Evolutionary conservation across 768 basidiomycete genomes (phyloP), one percentile per base, ranked within the genome.

Genomic region (Botryobasidium botryosum): DNA sequence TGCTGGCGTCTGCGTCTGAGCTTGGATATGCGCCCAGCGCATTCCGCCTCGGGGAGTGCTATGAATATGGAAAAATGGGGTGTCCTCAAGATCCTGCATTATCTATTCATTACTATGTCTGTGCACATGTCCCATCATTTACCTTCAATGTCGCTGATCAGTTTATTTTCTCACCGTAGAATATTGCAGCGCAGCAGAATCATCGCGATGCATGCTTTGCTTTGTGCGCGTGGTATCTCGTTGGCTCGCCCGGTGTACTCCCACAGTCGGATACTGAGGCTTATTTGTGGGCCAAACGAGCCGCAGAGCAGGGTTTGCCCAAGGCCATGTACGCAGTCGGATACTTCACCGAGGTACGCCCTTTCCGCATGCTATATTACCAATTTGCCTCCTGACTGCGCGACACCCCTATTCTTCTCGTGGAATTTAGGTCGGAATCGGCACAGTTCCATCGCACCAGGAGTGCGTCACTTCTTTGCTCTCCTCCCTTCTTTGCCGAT

Each of bases 211-310:
- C 92, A 0, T 97, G 92, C 59, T 97, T 97, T 56, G 92, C 94
- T 1, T 69, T 99, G 33, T 97, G 94, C 15, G 91, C 94, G 5
- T 99, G 92, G 92, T 99, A 99, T 57, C 79, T 99, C 51, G 92
- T 97, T 48, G 94, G 94, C 38, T 96, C 91, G 6, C 86, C 91
- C 0, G 92, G 94, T 20, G 88, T 99, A 2, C 72, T 99, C 13
- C 92, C 94, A 1, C 94, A 99, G 57, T 94, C 90, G 0, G 94
- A 99, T 58, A 97, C 92, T 0, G 94, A 99, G 57, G 94, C 94
- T 8, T 97, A 77, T 62, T 66, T 99, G 3, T 99, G 94, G 94
- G 87, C 94, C 4, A 84, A 84, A 62, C 90, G 79, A 56, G 90
- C 94, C 20, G 91, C 90, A 15, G 91, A 96, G 25, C 75, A 71